Percentiles rank a stretch among this genome's conserved stretches.
phyloP scores from a whole-genome alignment of 768 basidiomycete species.

The Leccinum disarticulatum region DNA sequence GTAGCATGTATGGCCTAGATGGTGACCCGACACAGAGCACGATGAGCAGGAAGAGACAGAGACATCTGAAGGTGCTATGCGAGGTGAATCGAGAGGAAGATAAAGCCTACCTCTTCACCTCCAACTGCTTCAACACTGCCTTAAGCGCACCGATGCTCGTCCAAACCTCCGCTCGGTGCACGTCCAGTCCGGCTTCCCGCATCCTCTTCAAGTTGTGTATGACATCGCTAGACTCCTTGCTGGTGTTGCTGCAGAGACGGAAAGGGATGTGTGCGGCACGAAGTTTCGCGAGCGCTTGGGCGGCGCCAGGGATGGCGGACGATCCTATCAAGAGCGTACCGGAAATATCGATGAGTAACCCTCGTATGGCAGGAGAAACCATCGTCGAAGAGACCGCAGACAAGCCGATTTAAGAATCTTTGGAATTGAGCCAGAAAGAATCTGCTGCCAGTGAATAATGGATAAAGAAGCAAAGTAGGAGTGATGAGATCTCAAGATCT shows the following conservation, averaged over 20 bases:
- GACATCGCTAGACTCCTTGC: constrained; percentile 55
- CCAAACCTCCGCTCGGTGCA: constrained; percentile 50
- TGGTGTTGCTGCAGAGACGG: constrained; percentile 67
- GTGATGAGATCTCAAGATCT: too few relatives aligned
- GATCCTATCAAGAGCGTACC: constrained; percentile 63
- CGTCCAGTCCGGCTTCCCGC: constrained; percentile 48
- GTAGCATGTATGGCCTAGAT: constrained; percentile 50
- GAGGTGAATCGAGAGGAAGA: neutral
- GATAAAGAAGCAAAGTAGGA: too few relatives aligned
- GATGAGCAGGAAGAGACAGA: neutral
- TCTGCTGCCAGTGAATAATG: too few relatives aligned
- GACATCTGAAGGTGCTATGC: neutral
- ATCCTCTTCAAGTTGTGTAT: constrained; percentile 41
- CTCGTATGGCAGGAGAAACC: constrained; percentile 35
- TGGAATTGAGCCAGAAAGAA: too few relatives aligned
- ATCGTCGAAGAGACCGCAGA: neutral
- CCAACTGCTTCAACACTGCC: constrained; percentile 41
- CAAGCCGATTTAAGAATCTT: too few relatives aligned
- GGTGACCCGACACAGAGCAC: too few relatives aligned
- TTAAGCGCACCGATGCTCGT: constrained; percentile 62
- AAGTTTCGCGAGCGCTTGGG: constrained; percentile 27
- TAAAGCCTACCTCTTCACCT: constrained; percentile 39
- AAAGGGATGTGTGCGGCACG: constrained; percentile 39
- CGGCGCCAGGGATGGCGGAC: constrained; percentile 48
- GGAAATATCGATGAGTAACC: constrained; percentile 64